A percentile compares a stretch with the other conserved stretches of the same genome.
phyloP scores from a whole-genome alignment of 768 basidiomycete genomes.

The Cystofilobasidium bisporidii region DNA sequence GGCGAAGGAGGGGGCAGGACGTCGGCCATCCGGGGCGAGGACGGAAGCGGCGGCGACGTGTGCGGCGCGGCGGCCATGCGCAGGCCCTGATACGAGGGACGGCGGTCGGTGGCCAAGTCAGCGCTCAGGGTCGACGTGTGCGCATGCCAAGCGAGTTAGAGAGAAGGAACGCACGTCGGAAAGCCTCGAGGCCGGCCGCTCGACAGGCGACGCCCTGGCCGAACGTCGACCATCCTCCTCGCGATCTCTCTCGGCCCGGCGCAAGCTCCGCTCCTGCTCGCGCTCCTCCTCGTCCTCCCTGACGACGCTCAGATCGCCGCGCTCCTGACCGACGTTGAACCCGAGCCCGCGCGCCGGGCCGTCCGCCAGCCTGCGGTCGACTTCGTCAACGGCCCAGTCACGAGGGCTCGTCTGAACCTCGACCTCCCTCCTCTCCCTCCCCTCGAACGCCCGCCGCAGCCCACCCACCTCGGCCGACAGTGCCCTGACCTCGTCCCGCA shows the following conservation, averaged over 20 bases:
- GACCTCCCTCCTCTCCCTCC: slow-evolving; percentile 38
- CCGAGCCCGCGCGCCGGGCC: not conserved
- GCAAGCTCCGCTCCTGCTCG: slow-evolving; percentile 47
- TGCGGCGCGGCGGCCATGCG: slow-evolving; percentile 12
- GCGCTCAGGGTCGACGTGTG: too few relatives aligned
- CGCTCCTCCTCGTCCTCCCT: slow-evolving; percentile 13
- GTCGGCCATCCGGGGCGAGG: slow-evolving; percentile 16
- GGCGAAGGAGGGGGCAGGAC: slow-evolving; percentile 12
- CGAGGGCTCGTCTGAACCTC: slow-evolving; percentile 38
- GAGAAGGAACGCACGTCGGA: slow-evolving; percentile 13
- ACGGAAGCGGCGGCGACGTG: slow-evolving; percentile 23
- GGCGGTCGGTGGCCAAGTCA: too few relatives aligned
- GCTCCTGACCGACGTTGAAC: not conserved
- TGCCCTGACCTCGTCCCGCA: slow-evolving; percentile 67
- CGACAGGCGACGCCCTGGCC: slow-evolving; percentile 42
- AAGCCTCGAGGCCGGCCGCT: slow-evolving; percentile 12
- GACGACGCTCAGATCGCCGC: slow-evolving; percentile 1
- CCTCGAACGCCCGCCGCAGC: slow-evolving; percentile 74
- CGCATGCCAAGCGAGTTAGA: not conserved
- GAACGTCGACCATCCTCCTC: slow-evolving; percentile 51
- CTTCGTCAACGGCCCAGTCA: too few relatives aligned
- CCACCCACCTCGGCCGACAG: slow-evolving; percentile 78
- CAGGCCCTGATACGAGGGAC: slow-evolving; percentile 4
- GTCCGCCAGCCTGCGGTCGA: too few relatives aligned
- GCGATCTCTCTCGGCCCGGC: slow-evolving; percentile 57